A percentile compares a stretch with the other conserved stretches of the same genome.
These are phyloP conservation scores for Agaricus blazei DNA, from an alignment of 768 basidiomycete species.

Conservation along the genomic window DNA sequence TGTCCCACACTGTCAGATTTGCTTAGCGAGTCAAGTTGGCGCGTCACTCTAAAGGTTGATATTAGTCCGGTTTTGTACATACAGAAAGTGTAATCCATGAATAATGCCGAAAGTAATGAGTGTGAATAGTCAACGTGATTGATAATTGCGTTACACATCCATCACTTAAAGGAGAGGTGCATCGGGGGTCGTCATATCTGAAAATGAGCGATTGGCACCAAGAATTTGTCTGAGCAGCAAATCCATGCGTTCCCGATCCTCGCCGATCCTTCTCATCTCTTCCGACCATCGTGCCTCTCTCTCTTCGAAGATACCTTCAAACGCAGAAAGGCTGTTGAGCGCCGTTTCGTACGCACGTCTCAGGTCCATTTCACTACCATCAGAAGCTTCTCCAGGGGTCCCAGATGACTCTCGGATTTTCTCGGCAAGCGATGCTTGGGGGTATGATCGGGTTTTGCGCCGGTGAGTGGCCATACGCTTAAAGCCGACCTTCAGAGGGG, in stretches of 20 bases:
- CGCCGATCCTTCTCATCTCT: conserved; percentile 59
- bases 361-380: conserved; percentile 56
- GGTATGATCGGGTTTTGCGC: conserved; percentile 33
- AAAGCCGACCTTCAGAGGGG: conserved; percentile 52
- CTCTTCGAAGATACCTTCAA: conserved; percentile 63
- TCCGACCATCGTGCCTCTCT: conserved; percentile 66
- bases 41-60: no score
- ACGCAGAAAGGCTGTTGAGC: conserved; percentile 56
- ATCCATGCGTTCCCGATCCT: conserved; percentile 66
- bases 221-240: conserved; percentile 62
- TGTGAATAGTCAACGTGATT: background rate
- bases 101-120: conserved; percentile 7
- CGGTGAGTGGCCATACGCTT: conserved; percentile 54
- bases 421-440: conserved; percentile 39
- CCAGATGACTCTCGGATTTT: conserved; percentile 42
- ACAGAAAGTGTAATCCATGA: background rate
- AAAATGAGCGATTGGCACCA: conserved; percentile 28
- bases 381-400: conserved; percentile 50
- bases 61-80: no score
- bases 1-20: no score
- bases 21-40: no score
- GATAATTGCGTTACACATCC: no score
- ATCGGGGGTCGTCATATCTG: background rate
- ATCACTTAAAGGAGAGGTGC: background rate
- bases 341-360: conserved; percentile 65